Percentiles rank a stretch among this genome's conserved stretches.
Evolutionary conservation across 2,329 filamentous ascomycete species (phyloP).

Genomic region (Colletotrichum australisinense): DNA sequence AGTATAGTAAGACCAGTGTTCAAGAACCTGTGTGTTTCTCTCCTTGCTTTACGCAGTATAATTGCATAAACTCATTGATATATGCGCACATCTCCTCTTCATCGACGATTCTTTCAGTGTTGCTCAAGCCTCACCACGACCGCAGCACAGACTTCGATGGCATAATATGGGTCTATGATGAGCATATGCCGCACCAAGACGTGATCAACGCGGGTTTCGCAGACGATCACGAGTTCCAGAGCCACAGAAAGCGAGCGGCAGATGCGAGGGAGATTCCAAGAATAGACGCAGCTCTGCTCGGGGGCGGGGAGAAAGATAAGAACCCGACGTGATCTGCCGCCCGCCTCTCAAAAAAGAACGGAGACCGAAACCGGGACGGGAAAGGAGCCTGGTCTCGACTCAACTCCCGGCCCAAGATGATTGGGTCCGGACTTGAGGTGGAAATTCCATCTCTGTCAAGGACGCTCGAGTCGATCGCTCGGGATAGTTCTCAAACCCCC

Average conservation of each 20-base stretch:
- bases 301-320: neutral
- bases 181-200: constrained; percentile 12
- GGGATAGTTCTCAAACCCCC: neutral
- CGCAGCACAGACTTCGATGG: no score
- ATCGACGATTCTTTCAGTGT: no score
- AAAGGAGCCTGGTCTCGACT: neutral
- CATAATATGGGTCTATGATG: neutral
- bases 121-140: no score
- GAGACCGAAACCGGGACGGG: neutral
- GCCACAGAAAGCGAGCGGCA: neutral
- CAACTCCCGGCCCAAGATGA: no score
- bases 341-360: neutral
- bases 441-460: neutral
- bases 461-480: neutral
- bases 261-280: neutral
- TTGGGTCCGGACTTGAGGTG: neutral
- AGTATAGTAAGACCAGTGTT: no score
- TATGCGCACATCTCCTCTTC: neutral
- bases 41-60: neutral
- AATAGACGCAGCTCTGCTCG: neutral
- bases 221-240: neutral
- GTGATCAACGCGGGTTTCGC: constrained; percentile 2
- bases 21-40: no score
- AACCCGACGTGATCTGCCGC: neutral
- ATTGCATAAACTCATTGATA: neutral